Conservation (phyloP, 2,329 filamentous ascomycete genomes). For the Sclerotiophoma versabilis region DNA sequence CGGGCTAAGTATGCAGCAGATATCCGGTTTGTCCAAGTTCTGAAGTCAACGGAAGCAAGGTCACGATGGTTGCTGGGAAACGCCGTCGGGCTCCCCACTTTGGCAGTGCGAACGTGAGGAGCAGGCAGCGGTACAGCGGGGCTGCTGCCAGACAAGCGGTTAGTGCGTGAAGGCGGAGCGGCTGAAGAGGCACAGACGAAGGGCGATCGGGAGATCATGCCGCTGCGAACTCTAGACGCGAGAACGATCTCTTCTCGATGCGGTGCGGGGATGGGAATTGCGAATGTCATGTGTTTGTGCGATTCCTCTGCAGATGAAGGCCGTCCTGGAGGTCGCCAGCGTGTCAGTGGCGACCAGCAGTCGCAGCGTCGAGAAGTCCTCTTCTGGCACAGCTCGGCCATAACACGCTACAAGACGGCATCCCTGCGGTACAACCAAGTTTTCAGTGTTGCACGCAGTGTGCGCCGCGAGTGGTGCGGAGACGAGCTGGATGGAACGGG, state of each 20-base stretch:
- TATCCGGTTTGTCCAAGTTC: slow-evolving; percentile 4
- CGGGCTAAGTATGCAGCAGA: slow-evolving; percentile 5
- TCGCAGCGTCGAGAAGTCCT: background rate
- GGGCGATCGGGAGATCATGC: slow-evolving; percentile 17
- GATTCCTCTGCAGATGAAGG: background rate
- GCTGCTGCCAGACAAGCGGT: slow-evolving; percentile 10
- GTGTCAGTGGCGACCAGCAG: background rate
- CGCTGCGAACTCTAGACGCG: slow-evolving; percentile 15
- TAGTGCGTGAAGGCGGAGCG: slow-evolving; percentile 15
- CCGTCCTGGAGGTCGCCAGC: background rate
- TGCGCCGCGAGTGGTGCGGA: slow-evolving; percentile 14
- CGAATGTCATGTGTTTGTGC: background rate
- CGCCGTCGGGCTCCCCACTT: slow-evolving; percentile 10
- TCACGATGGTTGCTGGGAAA: slow-evolving; percentile 17
- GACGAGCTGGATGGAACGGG: slow-evolving; percentile 15
- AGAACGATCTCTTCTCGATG: slow-evolving; percentile 2
- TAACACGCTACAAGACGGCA: background rate
- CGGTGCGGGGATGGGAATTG: slow-evolving; percentile 5
- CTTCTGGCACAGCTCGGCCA: background rate
- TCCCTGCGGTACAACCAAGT: slow-evolving; percentile 21
- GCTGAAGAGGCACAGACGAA: slow-evolving; percentile 11
- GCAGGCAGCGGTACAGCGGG: slow-evolving; percentile 8
- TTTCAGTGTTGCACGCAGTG: slow-evolving; percentile 11
- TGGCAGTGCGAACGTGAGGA: slow-evolving; percentile 16
- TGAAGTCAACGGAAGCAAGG: slow-evolving; percentile 13